phyloP scores from a whole-genome alignment of 805 yeast genomes.

The Hyphopichia homilentoma region DNA sequence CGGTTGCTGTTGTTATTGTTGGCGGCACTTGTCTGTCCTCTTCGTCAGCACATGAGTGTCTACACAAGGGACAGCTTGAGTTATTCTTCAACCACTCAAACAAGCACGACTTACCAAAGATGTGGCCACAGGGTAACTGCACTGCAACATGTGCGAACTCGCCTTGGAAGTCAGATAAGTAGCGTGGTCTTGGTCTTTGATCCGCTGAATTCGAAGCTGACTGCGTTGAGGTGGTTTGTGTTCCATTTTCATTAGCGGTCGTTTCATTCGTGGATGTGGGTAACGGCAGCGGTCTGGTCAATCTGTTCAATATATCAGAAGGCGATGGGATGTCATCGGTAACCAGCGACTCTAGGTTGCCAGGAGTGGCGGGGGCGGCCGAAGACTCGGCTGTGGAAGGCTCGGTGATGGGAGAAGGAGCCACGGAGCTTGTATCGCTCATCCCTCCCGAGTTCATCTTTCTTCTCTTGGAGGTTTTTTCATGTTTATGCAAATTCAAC shows the following conservation, averaged over 20 bases:
- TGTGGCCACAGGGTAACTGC: conserved; percentile 78
- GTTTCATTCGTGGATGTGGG: background rate
- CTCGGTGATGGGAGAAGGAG: no score
- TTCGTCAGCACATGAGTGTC: conserved; percentile 44
- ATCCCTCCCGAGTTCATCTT: conserved; percentile 22
- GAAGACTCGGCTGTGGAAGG: conserved; percentile 1
- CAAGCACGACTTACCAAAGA: conserved; percentile 83
- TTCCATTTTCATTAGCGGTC: background rate
- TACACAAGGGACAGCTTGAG: conserved; percentile 83
- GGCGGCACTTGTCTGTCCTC: no score
- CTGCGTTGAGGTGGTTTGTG: conserved; percentile 2
- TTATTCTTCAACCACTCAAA: conserved; percentile 76
- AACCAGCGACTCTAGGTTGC: background rate
- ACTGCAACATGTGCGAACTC: conserved; percentile 56
- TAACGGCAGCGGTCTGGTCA: background rate
- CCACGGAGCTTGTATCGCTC: conserved; percentile 7
- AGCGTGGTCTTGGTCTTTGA: conserved; percentile 5
- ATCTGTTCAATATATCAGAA: no score
- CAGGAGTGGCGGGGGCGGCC: background rate
- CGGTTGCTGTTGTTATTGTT: no score
- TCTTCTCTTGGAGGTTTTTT: conserved; percentile 15
- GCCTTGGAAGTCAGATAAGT: conserved; percentile 17
- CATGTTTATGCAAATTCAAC: no score
- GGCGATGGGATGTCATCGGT: background rate
- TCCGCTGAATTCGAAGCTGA: conserved; percentile 3